Base-by-base conservation (phyloP, 257 asterid species). In the Solanum pennellii region DNA sequence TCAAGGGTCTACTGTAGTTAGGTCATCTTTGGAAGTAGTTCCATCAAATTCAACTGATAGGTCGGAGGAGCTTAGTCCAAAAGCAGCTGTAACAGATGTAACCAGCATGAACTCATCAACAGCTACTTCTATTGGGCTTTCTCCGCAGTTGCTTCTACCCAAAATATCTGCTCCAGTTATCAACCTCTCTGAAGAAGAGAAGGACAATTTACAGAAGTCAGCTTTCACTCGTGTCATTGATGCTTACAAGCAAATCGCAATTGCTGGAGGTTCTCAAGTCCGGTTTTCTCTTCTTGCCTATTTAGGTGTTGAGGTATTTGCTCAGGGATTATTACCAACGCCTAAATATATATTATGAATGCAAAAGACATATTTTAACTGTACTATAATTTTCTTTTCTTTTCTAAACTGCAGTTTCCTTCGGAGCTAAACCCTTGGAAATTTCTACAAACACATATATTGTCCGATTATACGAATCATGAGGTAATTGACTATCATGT, bases 31-130 rank as follows among this genome's bases (percentile, higher is more conserved):
- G 77, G 98, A 95, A 76, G 83, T 90, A 86, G 94, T 93, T 90
- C 95, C 93, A 44, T 92, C 96, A 15, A 86, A 91, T 86, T 94
- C 98, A 84, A 89, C 94, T 11, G 99, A 94, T 87, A 93, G 90
- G 91, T 95, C 98, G 27, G 99, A 97, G 92, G 99, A 97, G 92
- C 98, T 95, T 91, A 95, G 99, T 91, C 96, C 98, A 82, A 94
- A 94, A 92, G 92, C 93, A 85, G 92, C 95, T 79, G 88, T 83
- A 79, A 86, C 91, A 29, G 99, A 97, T 71, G 89, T 90, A 66
- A 91, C 89, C 93, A 92, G 93, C 90, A 84, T 91, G 87, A 93
- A 80, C 91, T 90, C 94, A 87, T 91, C 96, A 59, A 93, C 91
- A 62, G 93, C 96, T 90, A 92, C 95, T 87, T 94, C 99, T 79